A percentile compares a stretch with the other conserved stretches of the same genome.
Conservation (phyloP, 164 flowering plant species). For the Berberis thunbergii region DNA sequence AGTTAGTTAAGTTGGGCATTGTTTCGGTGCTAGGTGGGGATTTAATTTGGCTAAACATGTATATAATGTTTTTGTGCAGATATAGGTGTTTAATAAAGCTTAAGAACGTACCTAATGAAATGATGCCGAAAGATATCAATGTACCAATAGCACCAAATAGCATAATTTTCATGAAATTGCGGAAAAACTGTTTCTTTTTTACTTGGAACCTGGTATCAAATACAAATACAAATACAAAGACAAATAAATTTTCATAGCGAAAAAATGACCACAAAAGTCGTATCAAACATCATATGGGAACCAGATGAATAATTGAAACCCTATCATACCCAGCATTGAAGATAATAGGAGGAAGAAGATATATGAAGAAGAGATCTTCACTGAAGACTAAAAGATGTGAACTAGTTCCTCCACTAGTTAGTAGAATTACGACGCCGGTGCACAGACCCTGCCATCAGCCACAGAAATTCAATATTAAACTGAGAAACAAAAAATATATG, state of each 20-base stretch:
- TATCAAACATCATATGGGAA: background rate
- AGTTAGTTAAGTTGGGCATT: too few relatives aligned
- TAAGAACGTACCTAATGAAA: constrained; percentile 42
- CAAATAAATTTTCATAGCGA: background rate
- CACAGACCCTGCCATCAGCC: constrained; percentile 42
- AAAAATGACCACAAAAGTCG: background rate
- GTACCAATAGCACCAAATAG: constrained; percentile 85
- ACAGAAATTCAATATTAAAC: constrained; percentile 2
- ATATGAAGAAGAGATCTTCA: constrained; percentile 75
- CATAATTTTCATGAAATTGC: constrained; percentile 61
- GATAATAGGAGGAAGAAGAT: constrained; percentile 69
- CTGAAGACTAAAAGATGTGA: constrained; percentile 61
- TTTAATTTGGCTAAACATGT: too few relatives aligned
- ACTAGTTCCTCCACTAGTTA: constrained; percentile 45
- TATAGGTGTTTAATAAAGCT: background rate
- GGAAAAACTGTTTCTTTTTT: constrained; percentile 85
- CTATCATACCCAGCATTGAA: constrained; percentile 66
- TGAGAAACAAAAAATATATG: background rate
- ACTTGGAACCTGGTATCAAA: constrained; percentile 67
- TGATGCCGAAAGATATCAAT: constrained; percentile 51
- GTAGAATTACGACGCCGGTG: constrained; percentile 56
- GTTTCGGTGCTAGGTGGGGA: too few relatives aligned
- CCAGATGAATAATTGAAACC: background rate
- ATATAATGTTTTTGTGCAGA: too few relatives aligned
- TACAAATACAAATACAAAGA: background rate